Evolutionary conservation across 129 eudicot genomes (phyloP).

Genomic region (Flaveria trinervia): DNA sequence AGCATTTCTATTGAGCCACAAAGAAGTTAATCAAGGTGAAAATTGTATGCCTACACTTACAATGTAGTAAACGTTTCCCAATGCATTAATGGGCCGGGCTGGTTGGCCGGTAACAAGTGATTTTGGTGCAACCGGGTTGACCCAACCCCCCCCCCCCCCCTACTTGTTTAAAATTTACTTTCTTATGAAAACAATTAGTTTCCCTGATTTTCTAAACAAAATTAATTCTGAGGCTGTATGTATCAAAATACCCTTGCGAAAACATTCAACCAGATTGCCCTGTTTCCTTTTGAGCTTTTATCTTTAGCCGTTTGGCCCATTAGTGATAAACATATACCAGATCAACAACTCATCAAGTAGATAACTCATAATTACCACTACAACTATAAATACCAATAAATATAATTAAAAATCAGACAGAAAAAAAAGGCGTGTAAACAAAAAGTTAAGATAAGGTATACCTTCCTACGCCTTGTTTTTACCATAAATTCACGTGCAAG

Average conservation of each 20-base stretch:
- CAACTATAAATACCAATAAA: not conserved
- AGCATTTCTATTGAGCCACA: not conserved
- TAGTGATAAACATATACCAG: not conserved
- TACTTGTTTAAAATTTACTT: no score
- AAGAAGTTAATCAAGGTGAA: not conserved
- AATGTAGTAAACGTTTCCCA: no score
- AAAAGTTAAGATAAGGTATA: slow-evolving; percentile 23
- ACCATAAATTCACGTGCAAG: slow-evolving; percentile 99
- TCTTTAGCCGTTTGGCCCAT: not conserved
- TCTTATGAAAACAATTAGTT: no score
- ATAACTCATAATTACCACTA: not conserved
- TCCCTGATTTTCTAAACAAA: no score
- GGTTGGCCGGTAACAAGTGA: not conserved
- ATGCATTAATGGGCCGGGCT: not conserved
- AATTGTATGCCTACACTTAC: not conserved
- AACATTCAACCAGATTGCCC: not conserved
- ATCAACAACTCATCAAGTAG: not conserved
- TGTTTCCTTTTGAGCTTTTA: not conserved
- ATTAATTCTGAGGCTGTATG: no score
- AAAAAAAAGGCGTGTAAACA: no score
- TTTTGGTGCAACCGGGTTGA: not conserved
- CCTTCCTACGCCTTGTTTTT: slow-evolving; percentile 99
- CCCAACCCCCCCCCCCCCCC: not conserved
- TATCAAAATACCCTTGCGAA: no score
- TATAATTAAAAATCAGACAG: no score